Evolutionary conservation across 805 yeast genomes (phyloP).

Genomic region (Torulaspora maleeae): DNA sequence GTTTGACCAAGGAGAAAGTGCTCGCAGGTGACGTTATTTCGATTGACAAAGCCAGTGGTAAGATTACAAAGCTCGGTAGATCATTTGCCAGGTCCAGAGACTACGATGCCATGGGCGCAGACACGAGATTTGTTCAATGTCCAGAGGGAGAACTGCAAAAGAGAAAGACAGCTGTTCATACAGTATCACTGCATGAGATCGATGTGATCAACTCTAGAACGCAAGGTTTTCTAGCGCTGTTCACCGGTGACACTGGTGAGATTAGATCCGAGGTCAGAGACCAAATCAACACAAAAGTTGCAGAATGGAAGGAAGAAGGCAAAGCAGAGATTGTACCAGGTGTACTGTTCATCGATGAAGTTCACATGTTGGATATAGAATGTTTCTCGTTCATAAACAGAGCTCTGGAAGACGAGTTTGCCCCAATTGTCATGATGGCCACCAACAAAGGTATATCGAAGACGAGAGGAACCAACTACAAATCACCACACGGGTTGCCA

Average conservation of each 20-base stretch:
- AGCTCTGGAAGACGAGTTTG: constrained; percentile 92
- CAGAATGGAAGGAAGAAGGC: constrained; percentile 98
- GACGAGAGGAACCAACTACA: constrained; percentile 89
- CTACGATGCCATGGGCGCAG: constrained; percentile 98
- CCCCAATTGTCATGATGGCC: constrained; percentile 97
- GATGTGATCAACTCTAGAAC: constrained; percentile 97
- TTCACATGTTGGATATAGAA: constrained; percentile 96
- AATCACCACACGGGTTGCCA: constrained; percentile 97
- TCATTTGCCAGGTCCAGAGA: constrained; percentile 95
- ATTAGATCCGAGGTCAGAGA: constrained; percentile 92
- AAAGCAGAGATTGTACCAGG: constrained; percentile 98
- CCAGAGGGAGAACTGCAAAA: constrained; percentile 99
- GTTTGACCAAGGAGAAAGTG: constrained; percentile 89
- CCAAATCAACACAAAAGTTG: constrained; percentile 93
- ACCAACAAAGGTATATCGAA: constrained; percentile 94
- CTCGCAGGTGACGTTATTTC: constrained; percentile 96
- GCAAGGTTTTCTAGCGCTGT: constrained; percentile 93
- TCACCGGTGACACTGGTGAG: constrained; percentile 97
- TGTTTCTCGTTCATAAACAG: constrained; percentile 92
- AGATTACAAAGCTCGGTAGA: constrained; percentile 89
- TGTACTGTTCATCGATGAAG: constrained; percentile 95
- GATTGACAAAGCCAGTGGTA: constrained; percentile 92
- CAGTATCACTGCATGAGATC: constrained; percentile 95
- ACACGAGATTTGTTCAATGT: constrained; percentile 93
- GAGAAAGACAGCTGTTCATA: constrained; percentile 92